phyloP scores from a whole-genome alignment of 441 rosid species.

The Corymbia calophylla region DNA sequence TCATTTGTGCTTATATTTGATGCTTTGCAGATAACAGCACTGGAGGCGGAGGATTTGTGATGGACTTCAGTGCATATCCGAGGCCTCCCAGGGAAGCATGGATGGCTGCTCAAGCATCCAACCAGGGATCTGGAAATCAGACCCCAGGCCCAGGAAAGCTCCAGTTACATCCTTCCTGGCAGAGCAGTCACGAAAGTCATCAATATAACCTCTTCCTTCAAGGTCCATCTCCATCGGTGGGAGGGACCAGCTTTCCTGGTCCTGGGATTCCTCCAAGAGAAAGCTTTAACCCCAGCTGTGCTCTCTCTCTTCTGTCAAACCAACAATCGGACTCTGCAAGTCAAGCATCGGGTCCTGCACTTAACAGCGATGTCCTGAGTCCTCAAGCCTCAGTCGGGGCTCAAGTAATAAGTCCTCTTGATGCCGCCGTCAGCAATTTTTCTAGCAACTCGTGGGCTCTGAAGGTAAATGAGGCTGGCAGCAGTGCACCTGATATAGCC shows the following conservation, averaged over 20 bases:
- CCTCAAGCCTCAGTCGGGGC: constrained; percentile 28
- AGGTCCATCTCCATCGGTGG: constrained; percentile 19
- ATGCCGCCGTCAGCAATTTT: constrained; percentile 17
- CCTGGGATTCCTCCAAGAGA: constrained; percentile 43
- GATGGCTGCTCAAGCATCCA: constrained; percentile 35
- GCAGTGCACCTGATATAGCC: constrained; percentile 21
- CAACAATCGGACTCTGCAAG: constrained; percentile 49
- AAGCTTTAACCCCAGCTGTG: constrained; percentile 78
- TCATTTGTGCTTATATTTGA: not conserved
- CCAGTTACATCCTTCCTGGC: constrained; percentile 32
- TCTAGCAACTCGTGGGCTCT: constrained; percentile 44
- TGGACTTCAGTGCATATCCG: constrained; percentile 47
- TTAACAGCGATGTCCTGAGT: constrained; percentile 21
- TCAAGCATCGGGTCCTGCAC: constrained; percentile 25
- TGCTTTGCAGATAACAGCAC: constrained; percentile 36
- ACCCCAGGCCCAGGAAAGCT: constrained; percentile 22
- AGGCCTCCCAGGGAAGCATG: constrained; percentile 24
- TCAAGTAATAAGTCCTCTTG: constrained; percentile 33
- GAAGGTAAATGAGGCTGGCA: constrained; percentile 29
- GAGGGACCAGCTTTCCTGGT: constrained; percentile 37
- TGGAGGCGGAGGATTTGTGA: constrained; percentile 44
- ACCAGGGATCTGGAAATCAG: constrained; percentile 21
- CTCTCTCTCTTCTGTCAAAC: constrained; percentile 99
- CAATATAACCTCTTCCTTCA: constrained; percentile 41
- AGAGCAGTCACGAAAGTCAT: constrained; percentile 36